Percentiles rank a stretch among this genome's conserved stretches.
These are phyloP conservation scores for Evernia prunastri DNA, from an alignment of 495 filamentous ascomycete genomes.

Conservation along the genomic window DNA sequence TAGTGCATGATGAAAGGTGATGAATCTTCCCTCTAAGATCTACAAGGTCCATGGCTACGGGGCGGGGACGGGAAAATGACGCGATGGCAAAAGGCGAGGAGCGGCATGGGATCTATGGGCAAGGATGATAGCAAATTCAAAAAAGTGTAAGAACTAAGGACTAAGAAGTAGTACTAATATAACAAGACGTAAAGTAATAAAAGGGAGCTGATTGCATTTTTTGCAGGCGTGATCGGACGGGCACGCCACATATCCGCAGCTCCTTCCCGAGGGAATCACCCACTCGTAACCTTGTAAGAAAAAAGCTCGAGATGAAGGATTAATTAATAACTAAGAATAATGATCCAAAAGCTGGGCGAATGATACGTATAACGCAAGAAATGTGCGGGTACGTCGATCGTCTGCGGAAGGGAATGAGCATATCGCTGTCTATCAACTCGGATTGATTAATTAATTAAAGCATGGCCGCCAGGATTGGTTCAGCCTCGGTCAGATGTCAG, in stretches of 20 bases:
- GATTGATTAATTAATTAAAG: no score
- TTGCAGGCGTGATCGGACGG: conserved; percentile 7
- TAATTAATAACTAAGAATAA: no score
- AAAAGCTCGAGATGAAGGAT: no score
- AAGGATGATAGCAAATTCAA: background rate
- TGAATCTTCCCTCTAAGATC: conserved; percentile 4
- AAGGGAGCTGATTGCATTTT: background rate
- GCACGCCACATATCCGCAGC: conserved; percentile 15
- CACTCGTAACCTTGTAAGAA: conserved; percentile 1
- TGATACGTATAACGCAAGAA: conserved; percentile 17
- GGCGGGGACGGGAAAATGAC: conserved; percentile 19
- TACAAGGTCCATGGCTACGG: conserved; percentile 14
- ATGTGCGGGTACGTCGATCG: conserved; percentile 21
- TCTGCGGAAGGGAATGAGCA: conserved; percentile 20
- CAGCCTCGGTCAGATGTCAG: background rate
- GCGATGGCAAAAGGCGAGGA: conserved; percentile 19
- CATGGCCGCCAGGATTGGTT: background rate
- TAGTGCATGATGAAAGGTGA: background rate
- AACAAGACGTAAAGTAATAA: no score
- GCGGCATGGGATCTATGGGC: conserved; percentile 15
- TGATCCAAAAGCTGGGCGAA: no score
- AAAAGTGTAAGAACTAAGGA: background rate
- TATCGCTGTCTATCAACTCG: conserved; percentile 5
- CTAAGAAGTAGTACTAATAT: no score
- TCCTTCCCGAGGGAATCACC: conserved; percentile 6